Percentiles rank a stretch among this genome's conserved stretches.
phyloP scores from a whole-genome alignment of 2,329 filamentous ascomycete species.

The Aureobasidium sp. region DNA sequence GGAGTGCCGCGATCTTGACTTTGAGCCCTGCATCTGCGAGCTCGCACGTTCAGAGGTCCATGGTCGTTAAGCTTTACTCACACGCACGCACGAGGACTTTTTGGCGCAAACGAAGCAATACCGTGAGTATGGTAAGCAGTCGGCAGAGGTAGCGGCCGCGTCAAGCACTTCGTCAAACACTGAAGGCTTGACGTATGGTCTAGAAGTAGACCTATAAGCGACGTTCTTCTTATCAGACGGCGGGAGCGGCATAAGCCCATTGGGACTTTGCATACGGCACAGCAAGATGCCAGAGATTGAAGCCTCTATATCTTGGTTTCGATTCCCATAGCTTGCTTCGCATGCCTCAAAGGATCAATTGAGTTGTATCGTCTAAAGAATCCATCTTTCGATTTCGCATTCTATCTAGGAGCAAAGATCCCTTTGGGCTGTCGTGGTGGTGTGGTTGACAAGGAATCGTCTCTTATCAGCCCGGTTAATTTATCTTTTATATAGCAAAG shows the following conservation, averaged over 20 bases:
- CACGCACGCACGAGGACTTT: background rate
- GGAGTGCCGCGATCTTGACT: too few relatives aligned
- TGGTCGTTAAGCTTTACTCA: background rate
- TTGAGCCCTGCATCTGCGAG: background rate
- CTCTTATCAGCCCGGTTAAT: conserved; percentile 2
- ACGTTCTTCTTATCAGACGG: background rate
- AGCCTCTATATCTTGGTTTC: background rate
- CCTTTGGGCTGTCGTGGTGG: too few relatives aligned
- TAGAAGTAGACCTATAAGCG: background rate
- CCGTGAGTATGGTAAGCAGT: background rate
- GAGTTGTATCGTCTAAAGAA: background rate
- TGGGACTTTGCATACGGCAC: background rate
- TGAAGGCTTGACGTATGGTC: background rate
- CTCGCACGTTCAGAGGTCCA: background rate
- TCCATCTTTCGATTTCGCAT: background rate
- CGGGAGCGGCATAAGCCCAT: background rate
- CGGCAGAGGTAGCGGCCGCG: background rate
- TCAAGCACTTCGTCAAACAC: background rate
- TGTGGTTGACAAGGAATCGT: background rate
- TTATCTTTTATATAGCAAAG: background rate
- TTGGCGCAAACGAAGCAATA: background rate
- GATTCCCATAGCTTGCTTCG: background rate
- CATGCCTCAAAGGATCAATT: background rate
- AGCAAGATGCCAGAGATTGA: background rate
- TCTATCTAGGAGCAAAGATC: too few relatives aligned